Evolutionary conservation across 23 red algal genomes (phyloP), one percentile per base, ranked within the genome.

Genomic region (Cyanidiococcus yangmingshanensis): DNA sequence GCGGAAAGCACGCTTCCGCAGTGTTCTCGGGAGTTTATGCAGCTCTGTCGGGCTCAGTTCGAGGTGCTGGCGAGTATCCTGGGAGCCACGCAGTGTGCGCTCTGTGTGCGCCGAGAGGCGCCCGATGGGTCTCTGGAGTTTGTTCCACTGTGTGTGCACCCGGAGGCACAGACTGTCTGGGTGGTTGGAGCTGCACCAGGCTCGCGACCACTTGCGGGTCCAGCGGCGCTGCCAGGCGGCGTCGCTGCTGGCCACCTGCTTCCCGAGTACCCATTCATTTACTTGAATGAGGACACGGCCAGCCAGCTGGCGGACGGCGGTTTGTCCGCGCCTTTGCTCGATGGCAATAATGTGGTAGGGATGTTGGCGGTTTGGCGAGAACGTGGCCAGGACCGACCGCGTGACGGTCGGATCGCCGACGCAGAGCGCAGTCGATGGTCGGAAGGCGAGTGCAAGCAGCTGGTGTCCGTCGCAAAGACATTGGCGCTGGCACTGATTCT

Each of bases 241-340:
- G 58, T 95, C 25, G 79, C 86, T 1, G 86, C 90, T 35, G 38
- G 37, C 29, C 80, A 81, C 75, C 83, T 95, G 29, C 76, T 95
- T 26, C 90, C 90, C 37, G 76, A 89, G 35, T 95, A 89, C 59
- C 90, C 90, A 18, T 89, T 95, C 68, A 76, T 83, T 26, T 45
- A 24, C 37, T 67, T 84, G 35, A 54, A 68, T 1, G 37, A 68
- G 27, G 59, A 68, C 41, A 76, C 59, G 2, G 83, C 39, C 15
- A 76, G 77, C 39, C 38, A 79, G 36, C 68, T 89, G 83, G 59
- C 83, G 17, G 85, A 95, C 68, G 90, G 90, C 26, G 75, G 79
- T 27, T 74, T 95, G n/a, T 89, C 80, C 25, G 59, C 87, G 36
- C 90, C 90, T 16, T 57, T 95, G 2, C 58, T 80, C 35, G 84